A percentile compares a stretch with the other conserved stretches of the same genome.
phyloP scores from a whole-genome alignment of 208 protist genomes.

The Leishmania guyanensis region DNA sequence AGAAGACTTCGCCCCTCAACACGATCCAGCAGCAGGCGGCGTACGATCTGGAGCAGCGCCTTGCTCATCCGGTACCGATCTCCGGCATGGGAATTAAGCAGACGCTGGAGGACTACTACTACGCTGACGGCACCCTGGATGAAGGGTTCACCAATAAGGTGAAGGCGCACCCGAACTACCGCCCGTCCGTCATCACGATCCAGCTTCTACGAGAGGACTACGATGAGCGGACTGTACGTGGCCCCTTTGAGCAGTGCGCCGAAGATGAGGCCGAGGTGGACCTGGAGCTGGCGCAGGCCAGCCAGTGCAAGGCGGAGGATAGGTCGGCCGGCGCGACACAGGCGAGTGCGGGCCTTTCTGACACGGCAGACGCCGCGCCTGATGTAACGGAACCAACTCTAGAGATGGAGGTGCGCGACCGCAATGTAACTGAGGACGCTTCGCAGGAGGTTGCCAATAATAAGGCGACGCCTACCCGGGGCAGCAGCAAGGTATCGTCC shows the following conservation, averaged over 20 bases:
- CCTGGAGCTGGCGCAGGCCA: not conserved
- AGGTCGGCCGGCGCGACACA: not conserved
- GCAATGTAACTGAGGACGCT: not conserved
- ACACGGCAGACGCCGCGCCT: not conserved
- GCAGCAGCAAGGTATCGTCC: constrained; percentile 3
- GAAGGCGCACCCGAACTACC: constrained; percentile 53
- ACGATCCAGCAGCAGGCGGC: constrained; percentile 49
- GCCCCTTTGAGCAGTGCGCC: constrained; percentile 17
- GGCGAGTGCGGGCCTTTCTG: not conserved
- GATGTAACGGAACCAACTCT: constrained; percentile 7
- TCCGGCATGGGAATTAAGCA: constrained; percentile 60
- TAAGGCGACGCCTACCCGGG: not conserved
- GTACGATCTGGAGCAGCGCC: constrained; percentile 30
- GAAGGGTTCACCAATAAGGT: constrained; percentile 54
- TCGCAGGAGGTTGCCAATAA: not conserved
- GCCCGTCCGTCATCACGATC: constrained; percentile 52
- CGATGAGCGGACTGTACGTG: constrained; percentile 30
- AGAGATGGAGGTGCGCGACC: constrained; percentile 7
- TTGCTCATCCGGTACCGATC: constrained; percentile 35
- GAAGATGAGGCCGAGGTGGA: constrained; percentile 25
- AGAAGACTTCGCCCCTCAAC: constrained; percentile 67
- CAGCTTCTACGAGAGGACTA: constrained; percentile 64
- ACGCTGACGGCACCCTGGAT: constrained; percentile 49
- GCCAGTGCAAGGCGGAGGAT: not conserved
- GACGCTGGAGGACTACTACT: constrained; percentile 58